Conservation (phyloP, 2,329 filamentous ascomycete species). For the Calonectria henricotiae region DNA sequence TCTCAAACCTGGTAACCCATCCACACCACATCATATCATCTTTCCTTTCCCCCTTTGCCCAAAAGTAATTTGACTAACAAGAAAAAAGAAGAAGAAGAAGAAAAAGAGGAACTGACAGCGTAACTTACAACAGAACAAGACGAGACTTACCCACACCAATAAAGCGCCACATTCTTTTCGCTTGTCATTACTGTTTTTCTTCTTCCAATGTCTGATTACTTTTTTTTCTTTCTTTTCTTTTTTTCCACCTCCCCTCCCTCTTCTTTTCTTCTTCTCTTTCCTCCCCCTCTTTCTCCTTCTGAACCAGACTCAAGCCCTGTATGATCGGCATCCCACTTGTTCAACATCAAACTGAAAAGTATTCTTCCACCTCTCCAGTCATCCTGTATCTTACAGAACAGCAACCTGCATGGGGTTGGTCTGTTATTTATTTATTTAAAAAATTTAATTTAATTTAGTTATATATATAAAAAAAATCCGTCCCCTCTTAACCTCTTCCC, state of each 20-base stretch:
- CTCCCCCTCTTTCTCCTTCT: neutral
- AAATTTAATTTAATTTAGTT: no score
- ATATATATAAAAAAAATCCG: no score
- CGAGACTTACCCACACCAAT: slow-evolving; percentile 17
- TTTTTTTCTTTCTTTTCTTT: neutral
- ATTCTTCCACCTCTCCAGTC: slow-evolving; percentile 5
- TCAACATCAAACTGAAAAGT: slow-evolving; percentile 20
- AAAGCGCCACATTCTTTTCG: slow-evolving; percentile 18
- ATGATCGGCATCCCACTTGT: slow-evolving; percentile 19
- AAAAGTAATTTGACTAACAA: slow-evolving; percentile 4
- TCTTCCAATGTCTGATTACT: slow-evolving; percentile 1
- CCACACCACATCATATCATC: slow-evolving; percentile 1
- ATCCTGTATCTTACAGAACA: slow-evolving; percentile 7
- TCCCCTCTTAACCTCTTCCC: neutral
- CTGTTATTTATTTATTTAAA: neutral
- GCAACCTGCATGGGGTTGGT: neutral
- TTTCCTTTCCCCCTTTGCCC: no score
- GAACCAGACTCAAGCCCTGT: slow-evolving; percentile 1
- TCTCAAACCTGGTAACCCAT: neutral
- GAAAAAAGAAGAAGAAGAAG: neutral
- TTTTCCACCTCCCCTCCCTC: slow-evolving; percentile 1
- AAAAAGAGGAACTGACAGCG: neutral
- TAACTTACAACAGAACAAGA: slow-evolving; percentile 7
- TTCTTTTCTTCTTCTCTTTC: neutral
- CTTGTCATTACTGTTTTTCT: neutral